phyloP scores from a whole-genome alignment of 2,329 filamentous ascomycete genomes.

The Clonostachys solani region DNA sequence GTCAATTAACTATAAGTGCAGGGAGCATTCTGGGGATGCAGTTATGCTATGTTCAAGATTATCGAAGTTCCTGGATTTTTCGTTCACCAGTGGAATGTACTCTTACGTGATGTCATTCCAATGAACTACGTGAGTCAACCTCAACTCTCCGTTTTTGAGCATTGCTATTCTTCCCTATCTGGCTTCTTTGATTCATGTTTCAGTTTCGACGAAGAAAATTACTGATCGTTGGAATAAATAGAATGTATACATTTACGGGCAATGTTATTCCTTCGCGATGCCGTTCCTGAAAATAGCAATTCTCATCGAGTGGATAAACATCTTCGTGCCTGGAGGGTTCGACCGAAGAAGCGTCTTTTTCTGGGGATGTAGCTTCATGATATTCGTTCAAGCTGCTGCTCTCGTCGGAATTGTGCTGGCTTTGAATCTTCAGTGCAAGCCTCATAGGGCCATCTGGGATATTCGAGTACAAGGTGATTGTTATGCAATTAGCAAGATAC shows the following conservation, averaged over 20 bases:
- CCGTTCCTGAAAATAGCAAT: constrained; percentile 33
- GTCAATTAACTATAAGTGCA: not conserved
- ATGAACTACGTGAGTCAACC: not conserved
- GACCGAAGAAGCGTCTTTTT: constrained; percentile 17
- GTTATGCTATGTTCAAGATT: constrained; percentile 13
- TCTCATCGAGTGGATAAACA: constrained; percentile 34
- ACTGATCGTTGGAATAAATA: no score
- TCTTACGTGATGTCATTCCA: constrained; percentile 15
- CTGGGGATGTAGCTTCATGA: constrained; percentile 23
- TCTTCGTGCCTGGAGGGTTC: constrained; percentile 18
- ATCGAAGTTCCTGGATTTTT: constrained; percentile 23
- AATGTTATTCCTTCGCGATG: constrained; percentile 24
- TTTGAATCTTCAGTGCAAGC: constrained; percentile 25
- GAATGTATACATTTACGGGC: no score
- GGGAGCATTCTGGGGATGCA: constrained; percentile 10
- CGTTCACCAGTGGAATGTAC: constrained; percentile 26
- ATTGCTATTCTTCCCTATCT: constrained; percentile 22
- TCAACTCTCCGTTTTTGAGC: no score
- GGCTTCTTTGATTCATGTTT: constrained; percentile 12
- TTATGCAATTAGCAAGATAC: no score
- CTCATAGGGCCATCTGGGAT: constrained; percentile 24
- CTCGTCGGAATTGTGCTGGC: constrained; percentile 18
- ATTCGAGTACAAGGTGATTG: constrained; percentile 4
- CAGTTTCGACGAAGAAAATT: no score
- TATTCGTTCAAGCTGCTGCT: constrained; percentile 19